A percentile compares a stretch with the other conserved stretches of the same genome.
Evolutionary conservation across 352 stramenopile species (phyloP).

Genomic region (Stramenopiles sp.): DNA sequence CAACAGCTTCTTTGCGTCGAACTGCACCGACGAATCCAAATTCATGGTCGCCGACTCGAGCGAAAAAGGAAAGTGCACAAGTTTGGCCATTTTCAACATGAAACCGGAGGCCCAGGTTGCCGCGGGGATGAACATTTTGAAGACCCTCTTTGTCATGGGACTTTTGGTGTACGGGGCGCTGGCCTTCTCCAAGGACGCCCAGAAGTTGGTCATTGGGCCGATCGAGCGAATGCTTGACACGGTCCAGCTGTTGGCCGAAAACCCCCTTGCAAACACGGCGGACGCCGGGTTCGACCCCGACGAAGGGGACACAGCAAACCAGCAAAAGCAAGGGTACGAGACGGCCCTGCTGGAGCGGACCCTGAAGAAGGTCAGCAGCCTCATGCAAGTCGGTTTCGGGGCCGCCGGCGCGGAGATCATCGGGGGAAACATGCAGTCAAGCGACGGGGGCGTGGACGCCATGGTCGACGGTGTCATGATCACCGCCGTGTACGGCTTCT

Average conservation of each 20-base stretch:
- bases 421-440: constrained; percentile 53
- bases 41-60: too few species aligned
- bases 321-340: constrained; percentile 45
- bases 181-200: constrained; percentile 52
- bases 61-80: too few species aligned
- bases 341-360: constrained; percentile 51
- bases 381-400: constrained; percentile 58
- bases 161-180: constrained; percentile 49
- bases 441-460: constrained; percentile 47
- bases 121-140: constrained; percentile 54
- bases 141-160: constrained; percentile 59
- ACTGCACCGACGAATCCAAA: constrained; percentile 31
- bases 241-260: constrained; percentile 58
- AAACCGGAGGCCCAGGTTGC: constrained; percentile 29
- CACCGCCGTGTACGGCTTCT: constrained; percentile 79
- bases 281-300: constrained; percentile 36
- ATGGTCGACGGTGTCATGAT: constrained; percentile 69
- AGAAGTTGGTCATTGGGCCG: constrained; percentile 53
- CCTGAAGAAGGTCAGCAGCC: constrained; percentile 48
- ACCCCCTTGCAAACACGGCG: constrained; percentile 56
- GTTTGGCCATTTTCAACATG: constrained; percentile 58
- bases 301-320: constrained; percentile 34
- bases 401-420: constrained; percentile 53
- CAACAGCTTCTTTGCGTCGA: constrained; percentile 36
- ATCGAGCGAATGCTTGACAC: constrained; percentile 73